Conservation (phyloP, 495 filamentous ascomycete genomes). For the Penicillium subrubescens region DNA sequence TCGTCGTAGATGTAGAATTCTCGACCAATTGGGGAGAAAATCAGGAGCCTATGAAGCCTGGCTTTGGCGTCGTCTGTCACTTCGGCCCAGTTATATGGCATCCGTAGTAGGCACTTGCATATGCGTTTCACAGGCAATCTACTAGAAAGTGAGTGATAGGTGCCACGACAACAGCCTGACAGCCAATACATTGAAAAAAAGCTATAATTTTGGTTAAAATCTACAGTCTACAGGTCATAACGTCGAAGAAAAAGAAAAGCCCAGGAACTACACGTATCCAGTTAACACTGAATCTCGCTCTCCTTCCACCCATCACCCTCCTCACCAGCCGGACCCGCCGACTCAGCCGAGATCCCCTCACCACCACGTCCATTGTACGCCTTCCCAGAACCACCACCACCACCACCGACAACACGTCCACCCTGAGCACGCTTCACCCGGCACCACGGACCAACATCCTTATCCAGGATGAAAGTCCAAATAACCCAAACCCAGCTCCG, state of each 20-base stretch:
- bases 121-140: no score
- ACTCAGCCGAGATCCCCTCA: slow-evolving; percentile 45
- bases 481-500: slow-evolving; percentile 90
- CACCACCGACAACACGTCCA: slow-evolving; percentile 64
- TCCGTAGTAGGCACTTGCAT: no score
- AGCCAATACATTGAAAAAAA: no score
- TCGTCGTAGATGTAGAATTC: neutral
- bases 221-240: slow-evolving; percentile 7
- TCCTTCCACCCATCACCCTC: slow-evolving; percentile 52
- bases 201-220: neutral
- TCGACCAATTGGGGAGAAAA: neutral
- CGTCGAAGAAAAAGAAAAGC: neutral
- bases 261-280: neutral
- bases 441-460: slow-evolving; percentile 83
- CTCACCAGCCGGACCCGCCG: slow-evolving; percentile 42
- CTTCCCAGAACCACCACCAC: slow-evolving; percentile 27
- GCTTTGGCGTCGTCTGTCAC: no score
- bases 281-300: slow-evolving; percentile 49
- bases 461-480: slow-evolving; percentile 92
- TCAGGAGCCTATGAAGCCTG: neutral
- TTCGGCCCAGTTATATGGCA: no score
- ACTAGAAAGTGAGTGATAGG: no score
- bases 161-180: no score
- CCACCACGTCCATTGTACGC: slow-evolving; percentile 40
- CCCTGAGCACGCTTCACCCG: slow-evolving; percentile 90